Base-by-base conservation (phyloP, 371 early-diverging fungal species). In the Mucor mucedo region DNA sequence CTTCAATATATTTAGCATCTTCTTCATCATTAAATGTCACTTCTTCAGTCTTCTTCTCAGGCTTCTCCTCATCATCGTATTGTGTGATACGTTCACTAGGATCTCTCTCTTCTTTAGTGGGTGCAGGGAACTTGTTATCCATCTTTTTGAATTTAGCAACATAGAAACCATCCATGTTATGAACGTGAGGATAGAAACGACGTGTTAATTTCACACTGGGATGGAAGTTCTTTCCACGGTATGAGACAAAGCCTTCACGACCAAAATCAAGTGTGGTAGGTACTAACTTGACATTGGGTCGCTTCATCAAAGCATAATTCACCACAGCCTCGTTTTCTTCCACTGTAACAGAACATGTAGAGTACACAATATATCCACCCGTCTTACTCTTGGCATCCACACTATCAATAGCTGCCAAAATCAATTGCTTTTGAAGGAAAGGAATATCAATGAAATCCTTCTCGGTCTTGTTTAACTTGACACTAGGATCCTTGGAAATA, bases 121-220 rank as follows among this genome's bases (percentile, higher is more conserved):
- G 65, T n/a, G 71, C 75, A 38, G 72, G 75, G 48, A 80, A 80
- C 76, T 87, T 90, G 82, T 91, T 91, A 66, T 89, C 87, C 45
- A 89, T 59, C 78, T 97, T 95, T 79, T 93, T 91, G 75, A 99
- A 92, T 69, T 99, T 99, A 47, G 98, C 96, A 28, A 99, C 97
- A 78, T 87, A 99, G 89, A 99, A 99, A 58, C 99, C 99, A 80
- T 99, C 99, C 98, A 99, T 98, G 79, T 99, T 99, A 79, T 99
- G 96, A 29, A 95, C 90, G 77, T 99, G 99, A 38, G 99, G 99
- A 80, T 98, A 99, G 83, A 93, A 95, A 62, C 99, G 87, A 58
- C 95, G 86, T 0, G 98, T 93, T 60, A 94, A 74, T 38, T 85
- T 85, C 58, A 99, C 63, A 16, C 90, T 86, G 8, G 90, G 90